Percentiles rank a stretch among this genome's conserved stretches.
Conservation (phyloP, 78 protist genomes). For the Dictyostelium firmibasis region DNA sequence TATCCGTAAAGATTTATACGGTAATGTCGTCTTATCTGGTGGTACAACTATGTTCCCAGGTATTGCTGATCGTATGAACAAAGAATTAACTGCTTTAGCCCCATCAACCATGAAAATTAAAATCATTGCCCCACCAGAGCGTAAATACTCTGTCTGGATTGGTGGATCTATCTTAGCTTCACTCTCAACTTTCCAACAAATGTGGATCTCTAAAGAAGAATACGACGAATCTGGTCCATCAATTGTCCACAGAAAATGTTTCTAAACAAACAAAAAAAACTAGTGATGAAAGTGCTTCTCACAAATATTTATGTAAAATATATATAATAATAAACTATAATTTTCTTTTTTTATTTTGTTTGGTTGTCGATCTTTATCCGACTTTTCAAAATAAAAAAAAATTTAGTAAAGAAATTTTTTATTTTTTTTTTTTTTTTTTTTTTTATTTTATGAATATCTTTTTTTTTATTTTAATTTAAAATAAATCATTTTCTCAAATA, state of each 20-base stretch:
- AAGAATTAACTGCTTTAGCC: slow-evolving; percentile 86
- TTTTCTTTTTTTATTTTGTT: too few species aligned
- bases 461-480: too few species aligned
- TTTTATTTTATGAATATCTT: neutral
- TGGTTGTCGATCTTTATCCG: neutral
- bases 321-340: too few species aligned
- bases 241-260: slow-evolving; percentile 91
- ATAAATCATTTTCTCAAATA: too few species aligned
- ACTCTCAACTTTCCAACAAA: slow-evolving; percentile 92
- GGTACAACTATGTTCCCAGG: slow-evolving; percentile 96
- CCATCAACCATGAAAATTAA: slow-evolving; percentile 94
- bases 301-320: neutral
- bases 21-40: too few species aligned
- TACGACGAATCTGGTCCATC: slow-evolving; percentile 94
- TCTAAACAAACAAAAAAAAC: slow-evolving; percentile 37
- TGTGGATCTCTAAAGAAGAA: slow-evolving; percentile 95
- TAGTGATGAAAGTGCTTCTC: neutral
- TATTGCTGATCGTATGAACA: slow-evolving; percentile 93
- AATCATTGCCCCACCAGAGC: slow-evolving; percentile 96
- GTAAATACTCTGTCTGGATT: slow-evolving; percentile 89
- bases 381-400: neutral
- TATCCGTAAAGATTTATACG: slow-evolving; percentile 93
- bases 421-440: too few species aligned
- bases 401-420: too few species aligned
- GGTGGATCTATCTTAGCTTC: slow-evolving; percentile 92